Conservation (phyloP, 495 filamentous ascomycete species). For the Aspergillus incahuasiensis region DNA sequence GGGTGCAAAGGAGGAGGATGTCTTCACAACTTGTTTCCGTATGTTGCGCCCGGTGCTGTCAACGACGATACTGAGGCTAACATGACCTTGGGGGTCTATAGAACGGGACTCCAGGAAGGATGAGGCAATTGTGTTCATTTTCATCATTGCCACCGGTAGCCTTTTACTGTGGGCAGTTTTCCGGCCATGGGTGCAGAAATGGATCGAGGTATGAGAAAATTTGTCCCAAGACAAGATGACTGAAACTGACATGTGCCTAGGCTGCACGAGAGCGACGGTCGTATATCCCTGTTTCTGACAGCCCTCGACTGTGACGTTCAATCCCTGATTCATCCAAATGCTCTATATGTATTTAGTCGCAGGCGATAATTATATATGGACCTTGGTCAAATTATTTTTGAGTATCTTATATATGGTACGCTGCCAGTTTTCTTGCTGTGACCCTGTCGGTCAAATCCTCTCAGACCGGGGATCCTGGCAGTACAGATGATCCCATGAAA, state of each 20-base stretch:
- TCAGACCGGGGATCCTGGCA: too few species aligned
- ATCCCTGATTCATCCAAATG: neutral
- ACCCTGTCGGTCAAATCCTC: neutral
- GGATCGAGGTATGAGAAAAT: conserved; percentile 44
- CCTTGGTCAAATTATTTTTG: neutral
- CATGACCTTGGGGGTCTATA: conserved; percentile 27
- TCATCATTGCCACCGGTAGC: conserved; percentile 81
- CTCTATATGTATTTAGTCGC: conserved; percentile 8
- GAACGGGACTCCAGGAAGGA: conserved; percentile 88
- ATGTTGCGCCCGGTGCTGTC: conserved; percentile 20
- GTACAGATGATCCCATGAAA: too few species aligned
- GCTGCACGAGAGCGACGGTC: conserved; percentile 41
- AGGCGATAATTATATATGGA: conserved; percentile 4
- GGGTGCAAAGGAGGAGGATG: conserved; percentile 76
- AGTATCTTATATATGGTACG: neutral
- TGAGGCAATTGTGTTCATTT: conserved; percentile 84
- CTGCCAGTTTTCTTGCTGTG: neutral
- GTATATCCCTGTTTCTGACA: conserved; percentile 40
- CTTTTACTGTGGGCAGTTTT: conserved; percentile 75
- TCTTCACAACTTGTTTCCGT: conserved; percentile 89
- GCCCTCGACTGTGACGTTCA: conserved; percentile 12
- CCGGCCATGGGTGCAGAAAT: conserved; percentile 59
- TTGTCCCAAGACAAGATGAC: neutral
- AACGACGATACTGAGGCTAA: conserved; percentile 6
- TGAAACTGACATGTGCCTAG: conserved; percentile 20